Base-by-base conservation (phyloP, 1,139 yeast genomes). In the Candida sojae region DNA sequence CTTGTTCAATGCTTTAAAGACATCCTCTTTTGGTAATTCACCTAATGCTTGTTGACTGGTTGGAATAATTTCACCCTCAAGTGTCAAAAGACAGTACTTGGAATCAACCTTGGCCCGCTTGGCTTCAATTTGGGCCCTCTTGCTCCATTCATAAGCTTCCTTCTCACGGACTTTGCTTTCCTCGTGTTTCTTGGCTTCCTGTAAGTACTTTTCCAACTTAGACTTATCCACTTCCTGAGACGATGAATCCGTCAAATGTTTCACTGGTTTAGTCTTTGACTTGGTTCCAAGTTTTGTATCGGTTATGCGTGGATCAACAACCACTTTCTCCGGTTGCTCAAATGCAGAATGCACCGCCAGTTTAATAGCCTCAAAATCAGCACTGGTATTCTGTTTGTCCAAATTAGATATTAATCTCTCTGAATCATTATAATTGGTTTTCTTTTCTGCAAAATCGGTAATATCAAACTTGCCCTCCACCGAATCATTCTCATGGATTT, bases 111-210 rank as follows among this genome's bases (percentile, higher is more conserved):
- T 56, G 0, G 80, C 64, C 32, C 78, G 63, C 6, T 80, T 72
- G 21, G 68, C 57, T 13, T 64, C 59, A 13, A 58, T 54, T n/a
- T 12, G 25, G 53, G 68, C 63, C 39, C 69, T 66, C 38, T 59
- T 66, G 45, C 79, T 70, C 80, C 84, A 81, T 47, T 82, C 86
- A 55, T 67, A 80, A 0, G 87, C 84, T 43, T 75, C 73, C 35
- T 71, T 60, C 46, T 77, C 79, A 41, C 83, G 71, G 56, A 79
- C 79, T 44, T 68, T 59, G 36, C 70, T 71, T 48, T 79, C 80
- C 31, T 74, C 76, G 12, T 68, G 70, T 25, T 63, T 61, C 48
- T 77, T 77, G 1, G 83, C 79, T 9, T 67, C 65, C 46, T 71
- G 64, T 42, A 84, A 66, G 46, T 76, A 81, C 0, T 57, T 60